Base-by-base conservation (phyloP, 2,329 filamentous ascomycete species). In the Phialemonium atrogriseum region DNA sequence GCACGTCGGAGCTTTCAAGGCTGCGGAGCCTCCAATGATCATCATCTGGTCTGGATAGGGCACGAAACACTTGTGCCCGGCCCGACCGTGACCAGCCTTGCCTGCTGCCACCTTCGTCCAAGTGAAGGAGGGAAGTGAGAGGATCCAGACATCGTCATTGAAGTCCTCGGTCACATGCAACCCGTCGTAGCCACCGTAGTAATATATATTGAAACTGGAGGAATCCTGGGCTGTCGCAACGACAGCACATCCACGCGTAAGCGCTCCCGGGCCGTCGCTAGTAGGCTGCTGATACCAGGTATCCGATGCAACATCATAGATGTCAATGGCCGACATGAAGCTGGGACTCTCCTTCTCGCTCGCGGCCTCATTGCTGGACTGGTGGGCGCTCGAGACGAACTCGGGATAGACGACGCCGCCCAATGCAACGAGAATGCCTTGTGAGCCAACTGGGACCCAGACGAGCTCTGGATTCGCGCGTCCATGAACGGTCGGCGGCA, bases 1-100 rank as follows among this genome's bases (percentile, higher is more conserved):
- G 35, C 76, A 82, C 1, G 37, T 39, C 0, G 48, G 34, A 0
- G 27, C 24, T 2, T 47, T 12, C 2, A 45, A 24, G 5, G 64
- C 25, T 1, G 58, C 54, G 41, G 74, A 80, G 9, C 85, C 85
- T 16, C 85, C 85, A 10, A 89, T 64, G 7, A 80, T 68, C 39
- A 91, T 65, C 77, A 93, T 87, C 53, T 89, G 84, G 36, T 80
- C 77, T 11, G 86, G 80, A 57, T 85, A 89, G 1, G 73, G 72
- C 45, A 73, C 72, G 43, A 87, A 74, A 55, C 84, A 91, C 22
- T 77, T 75, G 51, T 89, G 84, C 0, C 84, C 84, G 2, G 77
- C 73, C 33, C 85, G 72, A 4, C 64, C 80, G 56, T 55, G 81
- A 50, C 27, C 61, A 32, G 32, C 46, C 40, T 50, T 46, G 51